Evolutionary conservation across 495 filamentous ascomycete species (phyloP).

Genomic region (Clohesyomyces aquaticus): DNA sequence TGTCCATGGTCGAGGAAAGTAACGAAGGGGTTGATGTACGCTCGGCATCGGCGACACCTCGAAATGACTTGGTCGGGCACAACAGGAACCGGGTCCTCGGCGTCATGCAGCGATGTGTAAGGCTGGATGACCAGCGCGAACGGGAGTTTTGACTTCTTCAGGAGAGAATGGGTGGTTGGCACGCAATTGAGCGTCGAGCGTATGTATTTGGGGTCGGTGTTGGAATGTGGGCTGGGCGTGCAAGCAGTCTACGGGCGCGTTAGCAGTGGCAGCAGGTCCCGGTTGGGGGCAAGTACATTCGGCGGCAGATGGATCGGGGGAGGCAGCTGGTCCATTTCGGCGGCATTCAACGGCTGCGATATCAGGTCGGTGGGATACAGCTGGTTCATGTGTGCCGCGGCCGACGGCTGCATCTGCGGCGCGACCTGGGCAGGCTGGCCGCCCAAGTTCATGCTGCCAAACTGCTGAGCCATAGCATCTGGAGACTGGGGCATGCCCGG

Average conservation of each 20-base stretch:
- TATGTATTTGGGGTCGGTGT: slow-evolving; percentile 92
- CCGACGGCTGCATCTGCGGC: slow-evolving; percentile 53
- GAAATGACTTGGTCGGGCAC: slow-evolving; percentile 97
- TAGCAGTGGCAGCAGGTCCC: background rate
- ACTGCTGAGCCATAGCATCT: slow-evolving; percentile 33
- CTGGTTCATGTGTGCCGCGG: slow-evolving; percentile 72
- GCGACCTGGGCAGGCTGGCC: slow-evolving; percentile 36
- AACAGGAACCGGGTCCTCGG: slow-evolving; percentile 86
- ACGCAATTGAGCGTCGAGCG: slow-evolving; percentile 93
- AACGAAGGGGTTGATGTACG: slow-evolving; percentile 67
- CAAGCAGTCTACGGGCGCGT: slow-evolving; percentile 8
- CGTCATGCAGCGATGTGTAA: slow-evolving; percentile 88
- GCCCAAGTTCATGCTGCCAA: slow-evolving; percentile 41
- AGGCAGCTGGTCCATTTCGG: slow-evolving; percentile 88
- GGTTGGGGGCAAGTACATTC: slow-evolving; percentile 62
- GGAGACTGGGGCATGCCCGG: slow-evolving; percentile 23
- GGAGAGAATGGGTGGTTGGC: slow-evolving; percentile 83
- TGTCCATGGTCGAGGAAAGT: slow-evolving; percentile 96
- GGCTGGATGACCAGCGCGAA: slow-evolving; percentile 97
- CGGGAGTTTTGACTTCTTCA: slow-evolving; percentile 95
- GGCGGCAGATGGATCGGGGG: slow-evolving; percentile 89
- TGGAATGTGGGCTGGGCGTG: slow-evolving; percentile 73
- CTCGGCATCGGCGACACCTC: slow-evolving; percentile 81
- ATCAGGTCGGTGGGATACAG: slow-evolving; percentile 90
- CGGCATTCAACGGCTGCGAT: slow-evolving; percentile 88